Percentiles rank a stretch among this genome's conserved stretches.
These are phyloP conservation scores for Trichoderma gracile DNA, from an alignment of 2,329 filamentous ascomycete genomes.

Conservation along the genomic window DNA sequence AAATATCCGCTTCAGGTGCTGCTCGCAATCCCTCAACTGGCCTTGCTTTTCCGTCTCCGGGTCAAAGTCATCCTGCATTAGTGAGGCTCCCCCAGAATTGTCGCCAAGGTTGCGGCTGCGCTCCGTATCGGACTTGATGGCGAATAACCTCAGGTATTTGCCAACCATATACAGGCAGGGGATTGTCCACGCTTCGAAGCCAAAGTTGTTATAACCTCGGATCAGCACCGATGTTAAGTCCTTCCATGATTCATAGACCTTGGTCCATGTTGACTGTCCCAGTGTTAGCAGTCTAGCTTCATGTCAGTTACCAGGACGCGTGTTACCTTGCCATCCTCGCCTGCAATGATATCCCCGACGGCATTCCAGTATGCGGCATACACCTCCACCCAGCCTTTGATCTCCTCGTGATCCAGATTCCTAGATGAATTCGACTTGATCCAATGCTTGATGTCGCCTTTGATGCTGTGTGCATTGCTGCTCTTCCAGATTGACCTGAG, in stretches of 20 bases:
- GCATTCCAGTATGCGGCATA: conserved; percentile 84
- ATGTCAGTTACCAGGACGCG: neutral
- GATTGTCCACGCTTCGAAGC: conserved; percentile 87
- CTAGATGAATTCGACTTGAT: conserved; percentile 62
- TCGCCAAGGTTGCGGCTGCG: conserved; percentile 43
- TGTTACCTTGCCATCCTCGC: conserved; percentile 41
- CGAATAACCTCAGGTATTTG: conserved; percentile 83
- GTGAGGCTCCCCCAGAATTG: conserved; percentile 42
- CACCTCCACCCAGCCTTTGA: conserved; percentile 82
- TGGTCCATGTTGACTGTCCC: conserved; percentile 66
- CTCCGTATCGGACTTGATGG: conserved; percentile 84
- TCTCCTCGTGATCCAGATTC: conserved; percentile 65
- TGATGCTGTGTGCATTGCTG: conserved; percentile 65
- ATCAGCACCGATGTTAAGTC: conserved; percentile 76
- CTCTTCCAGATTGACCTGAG: conserved; percentile 70
- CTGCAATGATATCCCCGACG: conserved; percentile 68
- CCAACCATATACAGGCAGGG: conserved; percentile 86
- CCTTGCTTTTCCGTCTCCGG: conserved; percentile 75
- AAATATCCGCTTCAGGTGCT: conserved; percentile 90
- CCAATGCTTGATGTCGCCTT: conserved; percentile 71
- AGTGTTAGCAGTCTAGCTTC: conserved; percentile 29
- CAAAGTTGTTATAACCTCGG: conserved; percentile 73
- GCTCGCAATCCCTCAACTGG: conserved; percentile 85
- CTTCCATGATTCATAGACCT: conserved; percentile 86
- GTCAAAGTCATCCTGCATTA: conserved; percentile 80